These are phyloP conservation scores for Hirschfeldia incana DNA, from an alignment of 345 rosid genomes.

Conservation along the genomic window DNA sequence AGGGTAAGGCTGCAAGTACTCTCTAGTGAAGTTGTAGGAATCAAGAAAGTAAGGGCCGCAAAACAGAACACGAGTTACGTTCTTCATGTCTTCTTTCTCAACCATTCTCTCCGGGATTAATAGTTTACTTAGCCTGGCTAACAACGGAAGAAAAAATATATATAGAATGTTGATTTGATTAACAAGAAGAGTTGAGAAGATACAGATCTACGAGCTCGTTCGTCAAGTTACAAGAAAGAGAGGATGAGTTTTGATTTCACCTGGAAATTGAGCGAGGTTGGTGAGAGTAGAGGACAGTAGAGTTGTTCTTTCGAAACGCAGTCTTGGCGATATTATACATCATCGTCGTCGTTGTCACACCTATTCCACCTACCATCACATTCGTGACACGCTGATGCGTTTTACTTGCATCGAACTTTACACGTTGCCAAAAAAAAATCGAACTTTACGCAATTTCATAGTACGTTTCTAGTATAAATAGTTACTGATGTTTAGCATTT, in stretches of 20 bases:
- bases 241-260: constrained; percentile 1
- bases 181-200: too few relatives aligned
- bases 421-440: neutral
- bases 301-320: constrained; percentile 18
- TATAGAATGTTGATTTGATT: neutral
- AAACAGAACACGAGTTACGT: constrained; percentile 64
- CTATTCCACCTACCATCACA: neutral
- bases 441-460: neutral
- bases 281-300: constrained; percentile 5
- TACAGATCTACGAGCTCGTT: too few relatives aligned
- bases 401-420: neutral
- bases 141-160: neutral
- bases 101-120: constrained; percentile 37
- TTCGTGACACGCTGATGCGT: neutral
- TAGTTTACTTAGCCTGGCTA: constrained; percentile 20
- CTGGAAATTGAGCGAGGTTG: constrained; percentile 25
- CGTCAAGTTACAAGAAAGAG: neutral
- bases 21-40: constrained; percentile 68
- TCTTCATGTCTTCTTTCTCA: constrained; percentile 23
- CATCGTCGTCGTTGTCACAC: neutral
- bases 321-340: constrained; percentile 8
- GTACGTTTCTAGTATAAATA: neutral
- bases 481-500: neutral
- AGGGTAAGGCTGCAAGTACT: constrained; percentile 47
- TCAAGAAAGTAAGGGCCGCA: constrained; percentile 71